Conservation (phyloP, 495 filamentous ascomycete species). For the Podospora australis region DNA sequence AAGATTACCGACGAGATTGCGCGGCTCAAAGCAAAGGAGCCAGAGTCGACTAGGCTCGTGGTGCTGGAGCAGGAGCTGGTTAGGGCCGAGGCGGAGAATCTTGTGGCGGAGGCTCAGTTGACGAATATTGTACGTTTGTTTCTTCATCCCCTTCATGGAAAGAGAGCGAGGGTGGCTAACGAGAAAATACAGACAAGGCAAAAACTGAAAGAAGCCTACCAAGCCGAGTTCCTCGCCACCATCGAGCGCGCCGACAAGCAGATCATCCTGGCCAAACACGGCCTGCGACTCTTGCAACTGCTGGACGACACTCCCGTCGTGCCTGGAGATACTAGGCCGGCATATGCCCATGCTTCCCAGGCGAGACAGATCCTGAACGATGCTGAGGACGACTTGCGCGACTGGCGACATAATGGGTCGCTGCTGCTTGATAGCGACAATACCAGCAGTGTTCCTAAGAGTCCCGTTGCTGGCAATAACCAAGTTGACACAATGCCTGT, state of each 20-base stretch:
- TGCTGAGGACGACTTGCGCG: conserved; percentile 77
- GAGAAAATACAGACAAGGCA: conserved; percentile 61
- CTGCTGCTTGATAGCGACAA: not conserved
- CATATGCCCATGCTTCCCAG: conserved; percentile 56
- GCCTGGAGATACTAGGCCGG: conserved; percentile 67
- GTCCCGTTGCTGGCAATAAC: not conserved
- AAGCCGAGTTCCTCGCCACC: conserved; percentile 74
- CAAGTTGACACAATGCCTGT: conserved; percentile 3
- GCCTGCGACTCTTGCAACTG: conserved; percentile 73
- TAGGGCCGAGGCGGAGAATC: conserved; percentile 84
- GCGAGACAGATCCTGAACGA: conserved; percentile 86
- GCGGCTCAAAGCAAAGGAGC: conserved; percentile 83
- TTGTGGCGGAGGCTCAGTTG: conserved; percentile 95
- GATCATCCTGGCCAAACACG: conserved; percentile 83
- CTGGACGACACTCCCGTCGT: conserved; percentile 90
- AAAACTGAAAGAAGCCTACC: conserved; percentile 91
- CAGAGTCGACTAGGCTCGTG: conserved; percentile 64
- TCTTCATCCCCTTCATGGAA: not conserved
- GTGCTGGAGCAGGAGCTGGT: conserved; percentile 94
- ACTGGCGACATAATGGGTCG: conserved; percentile 52
- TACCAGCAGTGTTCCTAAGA: not conserved
- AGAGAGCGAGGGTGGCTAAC: conserved; percentile 8
- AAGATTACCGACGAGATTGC: conserved; percentile 88
- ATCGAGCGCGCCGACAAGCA: conserved; percentile 97
- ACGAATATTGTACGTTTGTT: conserved; percentile 73